Conservation (phyloP, 2,329 filamentous ascomycete species). For the Basipetospora chlamydospora region DNA sequence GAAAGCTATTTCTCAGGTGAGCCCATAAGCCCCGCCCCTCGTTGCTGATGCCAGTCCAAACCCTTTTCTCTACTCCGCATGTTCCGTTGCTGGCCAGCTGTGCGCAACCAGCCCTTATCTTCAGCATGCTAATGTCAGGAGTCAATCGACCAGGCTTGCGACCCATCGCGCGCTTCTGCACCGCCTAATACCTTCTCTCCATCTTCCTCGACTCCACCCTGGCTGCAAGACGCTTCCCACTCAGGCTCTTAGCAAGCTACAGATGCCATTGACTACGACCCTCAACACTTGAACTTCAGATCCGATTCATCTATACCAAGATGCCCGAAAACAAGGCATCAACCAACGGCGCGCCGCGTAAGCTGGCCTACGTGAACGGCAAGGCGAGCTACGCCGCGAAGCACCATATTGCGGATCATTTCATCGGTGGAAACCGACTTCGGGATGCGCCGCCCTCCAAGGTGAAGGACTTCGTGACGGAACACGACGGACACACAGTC, state of each 20-base stretch:
- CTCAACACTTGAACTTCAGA: slow-evolving; percentile 9
- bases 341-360: slow-evolving; percentile 27
- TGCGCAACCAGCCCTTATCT: no score
- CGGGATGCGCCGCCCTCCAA: slow-evolving; percentile 67
- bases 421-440: slow-evolving; percentile 87
- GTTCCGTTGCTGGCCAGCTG: no score
- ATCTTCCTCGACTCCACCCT: slow-evolving; percentile 8
- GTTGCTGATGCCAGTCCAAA: no score
- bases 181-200: slow-evolving; percentile 16
- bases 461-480: slow-evolving; percentile 91
- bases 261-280: slow-evolving; percentile 7
- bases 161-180: no score
- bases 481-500: slow-evolving; percentile 86
- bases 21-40: no score
- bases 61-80: no score
- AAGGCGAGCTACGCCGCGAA: slow-evolving; percentile 60
- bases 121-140: no score
- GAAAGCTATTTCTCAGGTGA: no score
- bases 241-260: slow-evolving; percentile 6
- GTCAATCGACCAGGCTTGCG: no score
- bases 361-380: slow-evolving; percentile 40
- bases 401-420: slow-evolving; percentile 76
- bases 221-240: not conserved
- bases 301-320: slow-evolving; percentile 13
- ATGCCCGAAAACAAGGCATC: slow-evolving; percentile 35